Conservation (phyloP, 2,329 filamentous ascomycete genomes). For the Apiospora pterosperma region DNA sequence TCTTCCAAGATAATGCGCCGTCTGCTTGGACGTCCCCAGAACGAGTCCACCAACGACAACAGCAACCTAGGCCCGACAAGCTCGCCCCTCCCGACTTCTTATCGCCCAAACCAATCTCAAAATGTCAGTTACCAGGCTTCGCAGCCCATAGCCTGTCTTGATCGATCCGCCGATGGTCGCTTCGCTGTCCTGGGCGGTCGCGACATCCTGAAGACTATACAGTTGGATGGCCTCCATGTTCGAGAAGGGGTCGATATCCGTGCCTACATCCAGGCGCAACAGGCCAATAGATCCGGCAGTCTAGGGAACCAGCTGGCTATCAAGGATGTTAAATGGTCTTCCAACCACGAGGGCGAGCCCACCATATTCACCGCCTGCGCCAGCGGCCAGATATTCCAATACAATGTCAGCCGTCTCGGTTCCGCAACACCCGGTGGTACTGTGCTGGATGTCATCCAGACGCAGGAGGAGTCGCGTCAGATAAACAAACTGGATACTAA, state of each 20-base stretch:
- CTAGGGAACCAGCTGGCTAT: conserved; percentile 59
- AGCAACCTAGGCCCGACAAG: conserved; percentile 40
- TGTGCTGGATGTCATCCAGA: conserved; percentile 54
- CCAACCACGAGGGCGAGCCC: conserved; percentile 39
- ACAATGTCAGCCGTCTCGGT: conserved; percentile 53
- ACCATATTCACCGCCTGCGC: conserved; percentile 61
- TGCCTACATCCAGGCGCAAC: conserved; percentile 49
- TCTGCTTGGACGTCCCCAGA: conserved; percentile 52
- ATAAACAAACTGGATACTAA: conserved; percentile 63
- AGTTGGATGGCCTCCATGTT: conserved; percentile 50
- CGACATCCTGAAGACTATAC: conserved; percentile 59
- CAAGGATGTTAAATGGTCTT: conserved; percentile 57
- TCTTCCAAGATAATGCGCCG: conserved; percentile 58
- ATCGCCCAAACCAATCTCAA: conserved; percentile 53
- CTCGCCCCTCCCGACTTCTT: conserved; percentile 39
- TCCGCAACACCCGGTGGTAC: conserved; percentile 36
- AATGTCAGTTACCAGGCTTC: conserved; percentile 50
- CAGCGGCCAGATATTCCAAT: conserved; percentile 62
- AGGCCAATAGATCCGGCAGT: conserved; percentile 38
- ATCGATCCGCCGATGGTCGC: conserved; percentile 54
- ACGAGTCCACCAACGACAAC: conserved; percentile 44
- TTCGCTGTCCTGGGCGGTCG: conserved; percentile 55
- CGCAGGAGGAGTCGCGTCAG: conserved; percentile 59
- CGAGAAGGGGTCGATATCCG: conserved; percentile 57
- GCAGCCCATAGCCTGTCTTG: conserved; percentile 54